Base-by-base conservation (phyloP, 2,329 filamentous ascomycete species). In the Myriosclerotinia scirpicola region DNA sequence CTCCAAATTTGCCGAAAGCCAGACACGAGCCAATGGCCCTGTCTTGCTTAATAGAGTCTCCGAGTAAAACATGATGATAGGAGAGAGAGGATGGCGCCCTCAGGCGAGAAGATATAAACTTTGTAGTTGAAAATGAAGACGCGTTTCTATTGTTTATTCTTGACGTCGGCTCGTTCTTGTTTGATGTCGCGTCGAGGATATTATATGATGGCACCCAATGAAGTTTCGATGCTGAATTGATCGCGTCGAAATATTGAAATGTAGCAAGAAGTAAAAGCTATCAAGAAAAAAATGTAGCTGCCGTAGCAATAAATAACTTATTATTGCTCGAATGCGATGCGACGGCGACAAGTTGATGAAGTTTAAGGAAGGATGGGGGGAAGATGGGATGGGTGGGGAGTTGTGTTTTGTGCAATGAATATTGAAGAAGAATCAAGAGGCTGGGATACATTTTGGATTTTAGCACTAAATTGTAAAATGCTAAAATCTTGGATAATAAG, bases 1-100 rank as follows among this genome's bases (percentile, higher is more conserved):
- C 85, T 98, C 95, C 71, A 98, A 85, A 80, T 98, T 99, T 82
- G 95, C 93, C 42, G 95, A 97, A 69, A 98, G 87, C 95, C 95
- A 99, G 81, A 98, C 93, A 77, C 93, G 92, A 80, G 95, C 95
- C 83, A 99, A 81, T 76, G 95, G 94, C 83, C 95, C 95, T 74
- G 92, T 97, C 88, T 97, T 97, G 78, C 93, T 93, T 75, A 99
- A 87, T 68, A 99, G 87, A 65, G 92, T 93, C 83, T 97, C 93
- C 64, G 95, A 97, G 80, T 97, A 98, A 81, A 99, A 99, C 95
- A 99, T 99, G 78, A 76, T 81, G 80, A 73, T 50, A 48, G 36
- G 26, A 36, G 46, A 36, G 38, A 15, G 22, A 36, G 22, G 53
- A 53, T 60, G 6, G 64, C 64, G 64, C 64, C 46, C 46, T 61